These are phyloP conservation scores for Naganishia vishniacii DNA, from an alignment of 768 basidiomycete species.

Conservation along the genomic window DNA sequence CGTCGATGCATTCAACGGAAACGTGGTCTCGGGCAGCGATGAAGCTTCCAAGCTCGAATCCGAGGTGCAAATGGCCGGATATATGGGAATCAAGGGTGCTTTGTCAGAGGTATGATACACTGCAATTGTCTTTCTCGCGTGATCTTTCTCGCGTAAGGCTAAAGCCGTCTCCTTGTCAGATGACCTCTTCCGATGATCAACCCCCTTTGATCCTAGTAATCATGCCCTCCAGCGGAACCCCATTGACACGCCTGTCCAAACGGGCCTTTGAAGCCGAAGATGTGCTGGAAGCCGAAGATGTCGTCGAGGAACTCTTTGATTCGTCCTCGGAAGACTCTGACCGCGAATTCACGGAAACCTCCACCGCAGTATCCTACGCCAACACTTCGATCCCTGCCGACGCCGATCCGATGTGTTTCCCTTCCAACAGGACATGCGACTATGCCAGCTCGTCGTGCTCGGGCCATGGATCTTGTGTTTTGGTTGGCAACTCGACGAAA, in stretches of 20 bases:
- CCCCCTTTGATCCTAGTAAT: slow-evolving; percentile 45
- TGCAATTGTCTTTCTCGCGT: no score
- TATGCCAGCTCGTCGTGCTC: slow-evolving; percentile 36
- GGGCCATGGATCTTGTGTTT: slow-evolving; percentile 38
- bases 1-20: slow-evolving; percentile 34
- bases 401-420: slow-evolving; percentile 33
- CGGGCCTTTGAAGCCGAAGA: slow-evolving; percentile 19
- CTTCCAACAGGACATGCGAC: slow-evolving; percentile 39
- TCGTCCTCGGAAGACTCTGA: not conserved
- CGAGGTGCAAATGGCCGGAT: slow-evolving; percentile 39
- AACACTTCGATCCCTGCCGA: slow-evolving; percentile 5
- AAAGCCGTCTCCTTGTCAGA: no score
- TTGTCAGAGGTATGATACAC: slow-evolving; percentile 39
- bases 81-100: slow-evolving; percentile 39
- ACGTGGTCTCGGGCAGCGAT: slow-evolving; percentile 25
- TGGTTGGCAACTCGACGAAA: slow-evolving; percentile 31
- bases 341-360: slow-evolving; percentile 5
- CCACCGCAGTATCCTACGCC: slow-evolving; percentile 20
- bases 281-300: slow-evolving; percentile 9
- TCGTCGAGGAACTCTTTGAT: slow-evolving; percentile 14
- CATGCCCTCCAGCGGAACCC: slow-evolving; percentile 31
- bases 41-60: slow-evolving; percentile 21
- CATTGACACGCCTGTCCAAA: slow-evolving; percentile 14
- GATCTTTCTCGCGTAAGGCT: no score
- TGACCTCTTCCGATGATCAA: slow-evolving; percentile 29